These are phyloP conservation scores for Solanum stenotomum DNA, from an alignment of 257 asterid species.

Conservation along the genomic window DNA sequence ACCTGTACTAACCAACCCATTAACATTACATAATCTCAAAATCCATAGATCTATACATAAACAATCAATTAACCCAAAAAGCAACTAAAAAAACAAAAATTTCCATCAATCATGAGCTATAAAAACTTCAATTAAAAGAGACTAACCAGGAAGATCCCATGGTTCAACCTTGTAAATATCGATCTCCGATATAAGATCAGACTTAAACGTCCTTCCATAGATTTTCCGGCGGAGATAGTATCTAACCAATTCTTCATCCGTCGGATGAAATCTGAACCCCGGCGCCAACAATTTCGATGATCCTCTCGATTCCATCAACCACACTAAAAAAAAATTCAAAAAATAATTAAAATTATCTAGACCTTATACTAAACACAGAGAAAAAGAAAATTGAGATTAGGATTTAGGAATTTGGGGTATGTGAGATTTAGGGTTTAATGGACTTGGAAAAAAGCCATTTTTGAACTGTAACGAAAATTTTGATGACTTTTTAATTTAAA, in stretches of 20 bases:
- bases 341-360: background rate
- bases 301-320: background rate
- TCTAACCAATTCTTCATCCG: slow-evolving; percentile 89
- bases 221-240: slow-evolving; percentile 76
- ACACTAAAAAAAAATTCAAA: background rate
- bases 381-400: background rate
- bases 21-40: background rate
- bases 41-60: background rate
- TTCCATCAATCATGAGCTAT: background rate
- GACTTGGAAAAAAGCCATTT: background rate
- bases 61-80: background rate
- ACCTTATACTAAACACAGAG: background rate
- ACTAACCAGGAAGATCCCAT: slow-evolving; percentile 93
- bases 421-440: background rate
- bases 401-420: background rate
- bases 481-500: background rate
- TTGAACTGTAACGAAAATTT: background rate
- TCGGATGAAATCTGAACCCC: slow-evolving; percentile 89
- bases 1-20: background rate
- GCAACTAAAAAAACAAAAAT: background rate
- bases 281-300: slow-evolving; percentile 55
- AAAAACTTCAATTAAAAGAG: background rate
- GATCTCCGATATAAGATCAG: slow-evolving; percentile 75
- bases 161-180: slow-evolving; percentile 92
- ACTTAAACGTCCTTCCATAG: slow-evolving; percentile 47